Evolutionary conservation across 495 filamentous ascomycete species (phyloP).

Genomic region (Diplogelasinospora grovesii): DNA sequence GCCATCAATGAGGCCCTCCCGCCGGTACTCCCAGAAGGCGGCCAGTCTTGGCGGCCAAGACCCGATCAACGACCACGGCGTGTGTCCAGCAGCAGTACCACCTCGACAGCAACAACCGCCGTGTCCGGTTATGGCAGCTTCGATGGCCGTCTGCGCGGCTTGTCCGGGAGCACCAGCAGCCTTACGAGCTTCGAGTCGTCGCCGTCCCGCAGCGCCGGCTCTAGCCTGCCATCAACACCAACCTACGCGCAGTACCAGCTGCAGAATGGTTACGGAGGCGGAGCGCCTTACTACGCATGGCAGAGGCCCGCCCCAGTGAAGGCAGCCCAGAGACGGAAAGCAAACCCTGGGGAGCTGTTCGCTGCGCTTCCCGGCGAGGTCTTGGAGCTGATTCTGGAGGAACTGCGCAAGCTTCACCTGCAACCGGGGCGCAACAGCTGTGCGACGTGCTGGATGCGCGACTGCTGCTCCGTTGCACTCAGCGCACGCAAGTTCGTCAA

Average conservation of each 20-base stretch:
- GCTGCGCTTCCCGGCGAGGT: conserved; percentile 52
- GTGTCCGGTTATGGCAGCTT: conserved; percentile 20
- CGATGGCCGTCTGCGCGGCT: conserved; percentile 18
- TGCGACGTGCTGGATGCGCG: conserved; percentile 71
- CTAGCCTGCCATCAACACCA: background rate
- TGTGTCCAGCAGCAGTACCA: conserved; percentile 21
- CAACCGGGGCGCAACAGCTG: conserved; percentile 45
- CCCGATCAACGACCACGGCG: conserved; percentile 13
- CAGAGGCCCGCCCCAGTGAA: conserved; percentile 32
- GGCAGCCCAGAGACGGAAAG: conserved; percentile 26
- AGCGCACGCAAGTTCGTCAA: conserved; percentile 62
- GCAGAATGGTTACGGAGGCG: background rate
- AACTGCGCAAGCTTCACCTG: conserved; percentile 42
- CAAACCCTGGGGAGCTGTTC: conserved; percentile 43
- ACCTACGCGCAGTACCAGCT: conserved; percentile 11
- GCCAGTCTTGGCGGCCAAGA: conserved; percentile 1
- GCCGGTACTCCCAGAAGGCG: conserved; percentile 9
- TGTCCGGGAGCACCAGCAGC: conserved; percentile 28
- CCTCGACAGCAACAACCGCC: conserved; percentile 16
- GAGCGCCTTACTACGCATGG: conserved; percentile 23
- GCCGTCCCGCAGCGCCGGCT: conserved; percentile 11
- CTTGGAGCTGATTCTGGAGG: conserved; percentile 44
- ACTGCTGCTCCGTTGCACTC: conserved; percentile 60
- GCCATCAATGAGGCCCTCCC: conserved; percentile 4
- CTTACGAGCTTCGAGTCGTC: conserved; percentile 37